Evolutionary conservation across 768 basidiomycete genomes (phyloP).

Genomic region (Lentinula sp.): DNA sequence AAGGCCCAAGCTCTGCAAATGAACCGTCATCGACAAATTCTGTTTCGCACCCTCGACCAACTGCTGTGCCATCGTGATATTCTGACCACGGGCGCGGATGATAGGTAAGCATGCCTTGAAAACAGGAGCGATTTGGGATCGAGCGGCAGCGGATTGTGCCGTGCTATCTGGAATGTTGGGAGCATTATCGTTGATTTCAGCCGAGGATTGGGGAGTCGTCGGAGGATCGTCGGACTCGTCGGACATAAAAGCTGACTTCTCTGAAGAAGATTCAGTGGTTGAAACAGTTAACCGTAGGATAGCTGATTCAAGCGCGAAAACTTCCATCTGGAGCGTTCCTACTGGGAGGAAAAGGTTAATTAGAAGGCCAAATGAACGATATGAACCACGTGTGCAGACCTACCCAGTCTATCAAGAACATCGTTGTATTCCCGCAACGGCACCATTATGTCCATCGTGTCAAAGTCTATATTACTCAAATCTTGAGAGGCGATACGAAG

Average conservation of each 20-base stretch:
- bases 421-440: conserved; percentile 35
- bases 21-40: conserved; percentile 37
- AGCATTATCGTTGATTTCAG: background rate
- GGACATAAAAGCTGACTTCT: background rate
- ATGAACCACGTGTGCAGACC: conserved; percentile 6
- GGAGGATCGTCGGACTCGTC: background rate
- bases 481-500: conserved; percentile 31
- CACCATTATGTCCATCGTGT: conserved; percentile 20
- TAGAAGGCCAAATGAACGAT: conserved; percentile 1
- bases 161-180: background rate
- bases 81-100: conserved; percentile 37
- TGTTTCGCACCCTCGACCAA: conserved; percentile 45
- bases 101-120: conserved; percentile 43
- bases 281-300: conserved; percentile 2
- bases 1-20: conserved; percentile 43
- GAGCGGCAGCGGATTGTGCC: conserved; percentile 14
- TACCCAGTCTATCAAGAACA: conserved; percentile 38
- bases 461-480: conserved; percentile 18
- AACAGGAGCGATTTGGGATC: conserved; percentile 30
- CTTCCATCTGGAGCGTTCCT: conserved; percentile 2
- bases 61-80: conserved; percentile 41
- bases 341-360: conserved; percentile 12
- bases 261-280: background rate
- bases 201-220: background rate
- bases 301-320: conserved; percentile 5